phyloP scores from a whole-genome alignment of 176 grass and related monocot species.

The Calamus simplicifolius region DNA sequence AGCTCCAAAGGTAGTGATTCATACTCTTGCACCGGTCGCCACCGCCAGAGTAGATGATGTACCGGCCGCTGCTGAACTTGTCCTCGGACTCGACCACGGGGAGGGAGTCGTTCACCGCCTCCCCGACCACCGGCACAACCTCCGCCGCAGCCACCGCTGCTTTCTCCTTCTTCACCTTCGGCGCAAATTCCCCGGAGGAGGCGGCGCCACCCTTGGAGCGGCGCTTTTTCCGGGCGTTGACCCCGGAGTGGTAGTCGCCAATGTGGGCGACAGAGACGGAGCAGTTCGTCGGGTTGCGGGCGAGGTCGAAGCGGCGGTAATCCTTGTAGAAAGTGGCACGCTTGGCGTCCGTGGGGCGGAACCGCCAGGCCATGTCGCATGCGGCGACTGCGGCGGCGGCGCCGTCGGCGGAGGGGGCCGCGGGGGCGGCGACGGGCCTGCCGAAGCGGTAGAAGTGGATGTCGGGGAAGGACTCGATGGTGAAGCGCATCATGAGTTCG shows the following conservation, averaged over 20 bases:
- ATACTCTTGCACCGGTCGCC: slow-evolving; percentile 21
- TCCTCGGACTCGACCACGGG: slow-evolving; percentile 13
- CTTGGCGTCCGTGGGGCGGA: no score
- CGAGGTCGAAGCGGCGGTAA: slow-evolving; percentile 14
- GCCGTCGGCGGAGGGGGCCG: no score
- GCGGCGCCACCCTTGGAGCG: background rate
- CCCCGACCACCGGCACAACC: slow-evolving; percentile 8
- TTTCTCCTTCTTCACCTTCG: background rate
- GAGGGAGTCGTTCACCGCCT: slow-evolving; percentile 12
- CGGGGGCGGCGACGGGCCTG: no score
- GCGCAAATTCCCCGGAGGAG: background rate
- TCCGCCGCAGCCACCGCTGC: background rate
- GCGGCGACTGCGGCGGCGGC: no score
- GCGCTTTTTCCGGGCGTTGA: slow-evolving; percentile 12
- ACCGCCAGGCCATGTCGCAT: no score
- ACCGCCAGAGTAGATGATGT: slow-evolving; percentile 8
- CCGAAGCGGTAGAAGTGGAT: no score
- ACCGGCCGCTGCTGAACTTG: slow-evolving; percentile 8
- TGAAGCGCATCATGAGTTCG: no score
- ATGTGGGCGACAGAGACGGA: slow-evolving; percentile 5
- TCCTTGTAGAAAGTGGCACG: background rate
- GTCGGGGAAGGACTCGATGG: no score
- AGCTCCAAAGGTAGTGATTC: slow-evolving; percentile 18
- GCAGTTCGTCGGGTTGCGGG: slow-evolving; percentile 1
- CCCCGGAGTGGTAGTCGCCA: slow-evolving; percentile 10